These are phyloP conservation scores for Chernovozyma sophiae-reginae DNA, from an alignment of 1,139 yeast species.

Conservation along the genomic window DNA sequence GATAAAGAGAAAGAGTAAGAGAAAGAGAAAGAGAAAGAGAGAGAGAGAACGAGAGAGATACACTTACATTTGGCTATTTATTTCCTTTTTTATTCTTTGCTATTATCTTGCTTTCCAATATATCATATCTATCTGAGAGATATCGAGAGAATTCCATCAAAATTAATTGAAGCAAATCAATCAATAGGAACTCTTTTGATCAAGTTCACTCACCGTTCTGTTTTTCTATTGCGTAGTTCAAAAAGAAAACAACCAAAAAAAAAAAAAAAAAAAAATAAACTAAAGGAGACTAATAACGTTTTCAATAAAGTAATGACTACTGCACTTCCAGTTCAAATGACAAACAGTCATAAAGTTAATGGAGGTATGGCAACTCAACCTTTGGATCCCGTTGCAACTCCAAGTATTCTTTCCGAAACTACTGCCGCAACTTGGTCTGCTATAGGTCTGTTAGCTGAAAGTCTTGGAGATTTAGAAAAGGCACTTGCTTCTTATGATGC, in stretches of 20 bases:
- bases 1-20: no score
- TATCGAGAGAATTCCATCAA: no score
- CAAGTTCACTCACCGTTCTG: no score
- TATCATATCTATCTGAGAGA: not conserved
- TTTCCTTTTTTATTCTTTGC: not conserved
- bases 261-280: no score
- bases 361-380: conserved; percentile 11
- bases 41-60: not conserved
- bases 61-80: not conserved
- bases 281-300: no score
- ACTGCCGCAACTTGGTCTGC: conserved; percentile 93
- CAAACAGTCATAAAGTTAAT: conserved; percentile 15
- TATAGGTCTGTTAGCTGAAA: conserved; percentile 85
- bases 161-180: no score
- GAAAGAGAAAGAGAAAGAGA: not conserved
- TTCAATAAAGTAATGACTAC: conserved; percentile 14
- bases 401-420: conserved; percentile 48
- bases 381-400: conserved; percentile 3
- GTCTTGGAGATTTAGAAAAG: conserved; percentile 82
- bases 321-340: conserved; percentile 18
- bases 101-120: not conserved
- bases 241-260: no score
- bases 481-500: conserved; percentile 87
- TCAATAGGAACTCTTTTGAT: no score
- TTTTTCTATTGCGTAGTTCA: no score